Base-by-base conservation (phyloP, 1,284 basidiomycete genomes). In the Pseudozyma hubeiensis region DNA sequence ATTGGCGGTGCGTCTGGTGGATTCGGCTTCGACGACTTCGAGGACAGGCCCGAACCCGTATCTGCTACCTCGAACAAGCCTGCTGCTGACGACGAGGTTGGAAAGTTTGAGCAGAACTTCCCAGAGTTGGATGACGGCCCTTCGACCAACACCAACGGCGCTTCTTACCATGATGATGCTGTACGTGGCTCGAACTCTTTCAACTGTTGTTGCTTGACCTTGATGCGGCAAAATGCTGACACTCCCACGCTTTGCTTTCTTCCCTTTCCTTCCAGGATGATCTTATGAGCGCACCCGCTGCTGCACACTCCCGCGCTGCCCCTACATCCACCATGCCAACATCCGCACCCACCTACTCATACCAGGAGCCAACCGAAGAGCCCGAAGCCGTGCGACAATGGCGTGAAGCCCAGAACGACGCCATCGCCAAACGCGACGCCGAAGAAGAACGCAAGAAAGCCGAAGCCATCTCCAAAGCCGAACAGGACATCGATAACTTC, bases 401-500 rank as follows among this genome's bases (percentile, higher is more conserved):
- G 97, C 90, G 92, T 53, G 91, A 91, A 84, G 89, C 89, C 79
- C 95, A 98, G 82, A 90, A 89, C 13, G 91, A 89, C 49, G 93
- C 95, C 82, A 96, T 99, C 76, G 89, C 88, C 81, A 88, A 88
- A 89, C 80, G 95, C 90, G 88, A 89, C 84, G 93, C 92, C 75
- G 89, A 88, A 49, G 91, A 92, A 40, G 90, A 91, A 84, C 88
- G 88, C 50, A 91, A 90, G 85, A 91, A 92, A 78, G 91, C 93
- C 78, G 93, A 96, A 81, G 93, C 91, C 50, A 90, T 94, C 78
- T 88, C 89, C 53, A 92, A 91, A 84, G 97, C 97, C 19, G 94
- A 98, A 85, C 90, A 91, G 79, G 89, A 92, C 33, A 97, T 99
- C 75, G 97, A 99, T 86, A 89, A 92, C 81, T 99, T 98, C 85